These are phyloP conservation scores for Marchantia paleacea DNA, from an alignment of 225 moss, liverwort and hornwort genomes.

Conservation along the genomic window DNA sequence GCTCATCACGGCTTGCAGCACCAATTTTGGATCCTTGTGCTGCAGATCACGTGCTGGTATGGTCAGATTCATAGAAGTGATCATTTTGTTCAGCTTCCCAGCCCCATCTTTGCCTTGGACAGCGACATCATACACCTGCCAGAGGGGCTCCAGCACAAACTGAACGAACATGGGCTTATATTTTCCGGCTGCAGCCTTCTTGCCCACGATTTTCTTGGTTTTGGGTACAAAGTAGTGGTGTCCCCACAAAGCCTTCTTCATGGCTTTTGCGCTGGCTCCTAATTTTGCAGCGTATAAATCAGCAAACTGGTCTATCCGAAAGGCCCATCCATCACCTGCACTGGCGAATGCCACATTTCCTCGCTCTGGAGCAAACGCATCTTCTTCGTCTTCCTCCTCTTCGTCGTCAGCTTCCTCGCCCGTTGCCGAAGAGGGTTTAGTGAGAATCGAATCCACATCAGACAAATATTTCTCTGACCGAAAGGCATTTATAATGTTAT, in stretches of 20 bases:
- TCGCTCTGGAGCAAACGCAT: slow-evolving; percentile 89
- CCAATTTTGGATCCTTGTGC: slow-evolving; percentile 88
- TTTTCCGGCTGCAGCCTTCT: slow-evolving; percentile 85
- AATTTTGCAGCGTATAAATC: slow-evolving; percentile 81
- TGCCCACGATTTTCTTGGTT: slow-evolving; percentile 76
- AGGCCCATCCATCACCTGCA: slow-evolving; percentile 90
- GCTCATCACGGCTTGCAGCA: slow-evolving; percentile 81
- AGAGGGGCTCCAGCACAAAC: slow-evolving; percentile 85
- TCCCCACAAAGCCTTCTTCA: slow-evolving; percentile 87
- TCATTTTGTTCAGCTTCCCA: slow-evolving; percentile 78
- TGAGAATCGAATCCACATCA: slow-evolving; percentile 93
- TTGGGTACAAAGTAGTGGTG: slow-evolving; percentile 79
- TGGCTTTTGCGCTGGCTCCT: slow-evolving; percentile 62
- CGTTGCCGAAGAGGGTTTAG: slow-evolving; percentile 44
- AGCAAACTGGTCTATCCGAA: slow-evolving; percentile 84
- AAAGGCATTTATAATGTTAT: slow-evolving; percentile 88
- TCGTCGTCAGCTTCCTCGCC: slow-evolving; percentile 48
- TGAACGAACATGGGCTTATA: slow-evolving; percentile 98
- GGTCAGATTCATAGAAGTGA: slow-evolving; percentile 76
- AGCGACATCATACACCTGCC: slow-evolving; percentile 91
- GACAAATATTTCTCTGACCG: slow-evolving; percentile 97
- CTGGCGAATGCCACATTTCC: slow-evolving; percentile 96
- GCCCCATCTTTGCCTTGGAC: slow-evolving; percentile 72
- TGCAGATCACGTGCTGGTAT: slow-evolving; percentile 74
- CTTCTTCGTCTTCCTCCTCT: slow-evolving; percentile 80